Base-by-base conservation (phyloP, 106 monocot genomes). In the Gastrodia elata region DNA sequence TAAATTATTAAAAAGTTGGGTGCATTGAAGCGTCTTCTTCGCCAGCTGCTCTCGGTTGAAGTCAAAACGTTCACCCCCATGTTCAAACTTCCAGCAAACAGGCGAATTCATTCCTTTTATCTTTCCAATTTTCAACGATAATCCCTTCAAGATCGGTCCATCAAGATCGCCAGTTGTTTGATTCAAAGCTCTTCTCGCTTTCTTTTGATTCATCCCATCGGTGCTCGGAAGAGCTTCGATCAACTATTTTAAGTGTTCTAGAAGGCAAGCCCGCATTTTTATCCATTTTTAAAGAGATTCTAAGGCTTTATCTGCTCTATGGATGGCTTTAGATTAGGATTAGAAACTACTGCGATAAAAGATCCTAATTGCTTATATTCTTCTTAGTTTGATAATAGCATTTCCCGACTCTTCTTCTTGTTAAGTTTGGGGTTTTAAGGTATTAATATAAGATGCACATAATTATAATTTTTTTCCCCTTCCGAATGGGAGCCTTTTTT, bases 21-120 rank as follows among this genome's bases (percentile, higher is more conserved):
- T n/a, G n/a, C n/a, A n/a, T n/a, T n/a, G n/a, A n/a, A n/a, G n/a
- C 59, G 25, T 61, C 59, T 24, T 57, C 24, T 57, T 57, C 57
- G n/a, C n/a, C 25, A 56, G 25, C n/a, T 20, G 56, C 56, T 24
- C 25, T 59, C 6, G 20, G 11, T 11, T 59, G 9, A 9, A 61
- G 59, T 61, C 59, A 61, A 52, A 61, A 28, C 28, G 59, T 13
- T 6, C 25, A 11, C 26, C 28, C 9, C 8, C 2, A 18, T 26
- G 59, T 61, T 61, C 59, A 30, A 3, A 30, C 28, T 61, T 61
- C 59, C 8, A 3, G 13, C 28, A 14, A 26, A 30, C n/a, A 27
- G 9, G 1, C 59, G 27, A 10, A 30, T 61, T 28, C 30, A 30
- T 61, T 28, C 30, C 11, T 30, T 30, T 28, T n/a, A 59, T 59